Evolutionary conservation across 129 eudicot species (phyloP).

Genomic region (Mikania micrantha): DNA sequence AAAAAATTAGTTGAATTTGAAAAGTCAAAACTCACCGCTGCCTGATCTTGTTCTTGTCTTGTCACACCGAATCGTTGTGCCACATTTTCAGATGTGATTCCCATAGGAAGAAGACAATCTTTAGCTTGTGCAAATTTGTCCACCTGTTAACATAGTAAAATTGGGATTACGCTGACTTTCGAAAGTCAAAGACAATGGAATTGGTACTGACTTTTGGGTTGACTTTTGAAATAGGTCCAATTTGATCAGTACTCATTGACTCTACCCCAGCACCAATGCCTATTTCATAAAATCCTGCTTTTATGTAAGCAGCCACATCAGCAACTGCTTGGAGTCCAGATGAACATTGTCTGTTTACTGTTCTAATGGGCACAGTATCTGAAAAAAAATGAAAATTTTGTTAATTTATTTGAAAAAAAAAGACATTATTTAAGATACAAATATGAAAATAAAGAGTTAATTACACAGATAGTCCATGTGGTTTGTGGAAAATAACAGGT

Average conservation of each 20-base stretch:
- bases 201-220: constrained; percentile 44
- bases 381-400: not conserved
- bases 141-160: constrained; percentile 26
- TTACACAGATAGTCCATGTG: too few species aligned
- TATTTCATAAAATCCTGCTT: constrained; percentile 83
- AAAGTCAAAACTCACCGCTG: constrained; percentile 47
- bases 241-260: constrained; percentile 43
- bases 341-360: constrained; percentile 91
- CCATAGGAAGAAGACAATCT: constrained; percentile 78
- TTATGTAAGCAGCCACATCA: constrained; percentile 79
- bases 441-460: not conserved
- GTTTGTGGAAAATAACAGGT: too few species aligned
- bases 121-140: constrained; percentile 50
- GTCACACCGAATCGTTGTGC: constrained; percentile 60
- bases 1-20: not conserved
- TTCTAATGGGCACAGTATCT: constrained; percentile 81
- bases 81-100: constrained; percentile 68
- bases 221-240: constrained; percentile 25
- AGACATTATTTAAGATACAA: not conserved
- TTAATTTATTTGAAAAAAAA: not conserved
- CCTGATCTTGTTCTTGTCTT: constrained; percentile 62
- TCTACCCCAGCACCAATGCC: constrained; percentile 73
- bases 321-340: constrained; percentile 93
- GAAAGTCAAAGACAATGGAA: not conserved
- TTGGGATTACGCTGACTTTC: not conserved